Percentiles rank a stretch among this genome's conserved stretches.
Conservation (phyloP, 2,329 filamentous ascomycete species). For the Bipolaris cookei region DNA sequence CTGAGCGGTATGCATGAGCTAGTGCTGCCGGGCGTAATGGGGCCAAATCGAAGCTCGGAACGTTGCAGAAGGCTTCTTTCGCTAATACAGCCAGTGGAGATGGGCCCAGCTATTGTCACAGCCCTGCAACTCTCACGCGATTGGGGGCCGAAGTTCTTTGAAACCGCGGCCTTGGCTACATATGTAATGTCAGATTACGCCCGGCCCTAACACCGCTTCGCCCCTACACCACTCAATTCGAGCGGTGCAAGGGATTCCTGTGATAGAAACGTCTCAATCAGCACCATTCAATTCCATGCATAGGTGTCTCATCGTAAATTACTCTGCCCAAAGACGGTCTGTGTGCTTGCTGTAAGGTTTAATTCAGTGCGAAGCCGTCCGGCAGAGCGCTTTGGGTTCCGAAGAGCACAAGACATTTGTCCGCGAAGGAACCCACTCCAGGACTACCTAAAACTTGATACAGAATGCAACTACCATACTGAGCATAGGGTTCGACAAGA, state of each 20-base stretch:
- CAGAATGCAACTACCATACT: slow-evolving; percentile 31
- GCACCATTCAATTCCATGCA: slow-evolving; percentile 17
- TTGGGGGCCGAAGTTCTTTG: slow-evolving; percentile 20
- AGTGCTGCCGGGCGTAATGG: slow-evolving; percentile 20
- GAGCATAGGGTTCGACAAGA: slow-evolving; percentile 7
- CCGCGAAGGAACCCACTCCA: slow-evolving; percentile 31
- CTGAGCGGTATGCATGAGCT: slow-evolving; percentile 16
- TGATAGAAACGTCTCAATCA: slow-evolving; percentile 23
- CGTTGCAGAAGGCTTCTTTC: slow-evolving; percentile 26
- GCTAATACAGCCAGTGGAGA: slow-evolving; percentile 20
- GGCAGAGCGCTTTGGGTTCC: slow-evolving; percentile 7
- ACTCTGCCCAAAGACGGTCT: slow-evolving; percentile 8
- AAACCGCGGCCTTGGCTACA: slow-evolving; percentile 19
- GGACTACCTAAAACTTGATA: slow-evolving; percentile 47
- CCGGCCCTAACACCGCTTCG: slow-evolving; percentile 22
- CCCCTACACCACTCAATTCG: slow-evolving; percentile 10
- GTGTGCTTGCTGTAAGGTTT: slow-evolving; percentile 1
- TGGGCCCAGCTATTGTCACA: slow-evolving; percentile 11
- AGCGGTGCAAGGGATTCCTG: slow-evolving; percentile 9
- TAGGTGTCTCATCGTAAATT: slow-evolving; percentile 24
- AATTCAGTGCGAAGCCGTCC: slow-evolving; percentile 11
- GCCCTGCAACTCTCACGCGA: slow-evolving; percentile 15
- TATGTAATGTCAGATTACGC: slow-evolving; percentile 38
- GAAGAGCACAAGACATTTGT: slow-evolving; percentile 31
- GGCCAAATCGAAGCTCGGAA: slow-evolving; percentile 26